Evolutionary conservation across 148 eudicot genomes (phyloP).

Genomic region (Agrostemma githago): DNA sequence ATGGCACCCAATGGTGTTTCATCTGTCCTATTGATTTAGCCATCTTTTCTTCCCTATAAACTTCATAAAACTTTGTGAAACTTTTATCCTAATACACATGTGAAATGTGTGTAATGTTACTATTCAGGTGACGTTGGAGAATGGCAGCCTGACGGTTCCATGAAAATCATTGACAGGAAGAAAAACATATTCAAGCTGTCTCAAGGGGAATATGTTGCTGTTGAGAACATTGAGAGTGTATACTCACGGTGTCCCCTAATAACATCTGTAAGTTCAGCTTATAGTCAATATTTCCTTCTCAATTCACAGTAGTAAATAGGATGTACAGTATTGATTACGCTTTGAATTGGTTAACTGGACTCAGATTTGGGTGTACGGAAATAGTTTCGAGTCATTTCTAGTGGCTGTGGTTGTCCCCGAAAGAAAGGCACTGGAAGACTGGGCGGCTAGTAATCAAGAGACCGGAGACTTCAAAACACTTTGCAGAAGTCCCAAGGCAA

Average conservation of each 20-base stretch:
- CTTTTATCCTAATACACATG: not conserved
- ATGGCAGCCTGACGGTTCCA: constrained; percentile 82
- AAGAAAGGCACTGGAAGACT: constrained; percentile 68
- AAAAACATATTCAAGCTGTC: constrained; percentile 96
- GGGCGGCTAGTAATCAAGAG: constrained; percentile 54
- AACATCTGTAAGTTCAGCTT: constrained; percentile 52
- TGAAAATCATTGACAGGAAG: constrained; percentile 95
- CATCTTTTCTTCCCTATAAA: not conserved
- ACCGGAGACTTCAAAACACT: constrained; percentile 49
- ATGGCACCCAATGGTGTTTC: not conserved
- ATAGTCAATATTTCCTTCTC: not conserved
- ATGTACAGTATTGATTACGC: not conserved
- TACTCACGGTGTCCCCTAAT: constrained; percentile 74
- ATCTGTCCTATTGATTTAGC: not conserved
- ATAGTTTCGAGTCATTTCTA: constrained; percentile 88
- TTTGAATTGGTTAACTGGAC: constrained; percentile 1
- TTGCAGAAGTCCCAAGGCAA: constrained; percentile 61
- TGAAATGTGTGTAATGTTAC: not conserved
- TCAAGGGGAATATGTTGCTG: constrained; percentile 97
- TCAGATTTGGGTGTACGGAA: constrained; percentile 94
- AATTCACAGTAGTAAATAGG: not conserved
- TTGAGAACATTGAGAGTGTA: constrained; percentile 72
- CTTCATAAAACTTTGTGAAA: not conserved
- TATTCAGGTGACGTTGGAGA: constrained; percentile 91
- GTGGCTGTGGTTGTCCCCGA: constrained; percentile 96